Percentiles rank a stretch among this genome's conserved stretches.
Conservation (phyloP, 2,329 filamentous ascomycete genomes). For the Endothia cerciana region DNA sequence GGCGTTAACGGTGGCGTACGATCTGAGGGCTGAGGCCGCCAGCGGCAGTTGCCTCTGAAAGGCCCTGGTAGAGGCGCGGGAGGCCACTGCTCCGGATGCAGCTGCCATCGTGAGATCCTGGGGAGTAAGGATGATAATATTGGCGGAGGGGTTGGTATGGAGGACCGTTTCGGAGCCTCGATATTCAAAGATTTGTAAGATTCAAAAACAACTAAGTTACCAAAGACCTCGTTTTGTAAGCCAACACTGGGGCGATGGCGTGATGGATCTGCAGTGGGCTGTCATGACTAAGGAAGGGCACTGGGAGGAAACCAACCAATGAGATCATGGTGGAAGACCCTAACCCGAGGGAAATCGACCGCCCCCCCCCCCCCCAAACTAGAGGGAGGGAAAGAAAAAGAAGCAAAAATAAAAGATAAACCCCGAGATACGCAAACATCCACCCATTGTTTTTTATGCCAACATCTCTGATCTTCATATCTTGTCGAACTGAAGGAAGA, state of each 20-base stretch:
- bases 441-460: neutral
- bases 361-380: neutral
- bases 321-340: neutral
- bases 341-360: neutral
- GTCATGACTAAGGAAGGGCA: neutral
- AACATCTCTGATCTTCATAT: neutral
- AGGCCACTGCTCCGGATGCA: slow-evolving; percentile 20
- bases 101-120: slow-evolving; percentile 12
- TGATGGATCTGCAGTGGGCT: slow-evolving; percentile 18
- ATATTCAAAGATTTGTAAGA: slow-evolving; percentile 1
- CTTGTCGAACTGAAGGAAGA: no score
- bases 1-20: slow-evolving; percentile 28
- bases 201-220: neutral
- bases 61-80: slow-evolving; percentile 19
- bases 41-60: slow-evolving; percentile 1
- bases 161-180: neutral
- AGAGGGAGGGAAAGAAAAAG: neutral
- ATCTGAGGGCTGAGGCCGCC: slow-evolving; percentile 14
- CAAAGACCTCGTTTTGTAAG: slow-evolving; percentile 12
- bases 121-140: neutral
- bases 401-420: no score
- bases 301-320: neutral
- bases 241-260: slow-evolving; percentile 20
- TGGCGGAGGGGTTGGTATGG: neutral
- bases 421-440: no score